Percentiles rank a stretch among this genome's conserved stretches.
Evolutionary conservation across 1,284 basidiomycete species (phyloP).

Genomic region (Bjerkandera adusta): DNA sequence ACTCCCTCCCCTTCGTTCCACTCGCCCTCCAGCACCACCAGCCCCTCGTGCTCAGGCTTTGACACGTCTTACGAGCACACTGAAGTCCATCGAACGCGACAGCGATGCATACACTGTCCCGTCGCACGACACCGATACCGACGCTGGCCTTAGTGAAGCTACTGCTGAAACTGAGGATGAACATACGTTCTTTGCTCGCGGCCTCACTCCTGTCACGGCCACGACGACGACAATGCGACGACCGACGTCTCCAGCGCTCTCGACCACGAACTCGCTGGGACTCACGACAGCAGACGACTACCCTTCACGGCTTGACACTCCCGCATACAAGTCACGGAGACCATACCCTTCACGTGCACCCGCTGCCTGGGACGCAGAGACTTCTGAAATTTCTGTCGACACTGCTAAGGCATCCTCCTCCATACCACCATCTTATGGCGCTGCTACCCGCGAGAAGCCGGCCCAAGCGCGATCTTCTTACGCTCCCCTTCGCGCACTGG

Average conservation of each 20-base stretch:
- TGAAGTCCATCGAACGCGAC: constrained; percentile 23
- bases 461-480: constrained; percentile 9
- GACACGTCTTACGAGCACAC: constrained; percentile 20
- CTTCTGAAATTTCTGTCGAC: constrained; percentile 37
- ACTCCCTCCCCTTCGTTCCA: constrained; percentile 1
- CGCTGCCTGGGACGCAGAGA: constrained; percentile 35
- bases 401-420: constrained; percentile 36
- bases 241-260: constrained; percentile 21
- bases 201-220: constrained; percentile 25
- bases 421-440: constrained; percentile 52
- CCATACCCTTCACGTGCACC: constrained; percentile 24
- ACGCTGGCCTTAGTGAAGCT: constrained; percentile 23
- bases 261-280: constrained; percentile 30
- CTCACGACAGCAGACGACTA: constrained; percentile 21
- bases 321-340: constrained; percentile 14
- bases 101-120: constrained; percentile 45
- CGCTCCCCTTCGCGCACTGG: constrained; percentile 15
- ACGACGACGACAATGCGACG: constrained; percentile 17
- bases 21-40: constrained; percentile 15
- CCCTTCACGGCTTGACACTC: constrained; percentile 1
- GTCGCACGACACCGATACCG: constrained; percentile 40
- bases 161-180: constrained; percentile 20
- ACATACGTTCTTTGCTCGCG: constrained; percentile 10
- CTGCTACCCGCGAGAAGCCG: constrained; percentile 33
- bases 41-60: constrained; percentile 19